Evolutionary conservation across 169 alveolate genomes (phyloP).

Genomic region (Plasmodium fragile): DNA sequence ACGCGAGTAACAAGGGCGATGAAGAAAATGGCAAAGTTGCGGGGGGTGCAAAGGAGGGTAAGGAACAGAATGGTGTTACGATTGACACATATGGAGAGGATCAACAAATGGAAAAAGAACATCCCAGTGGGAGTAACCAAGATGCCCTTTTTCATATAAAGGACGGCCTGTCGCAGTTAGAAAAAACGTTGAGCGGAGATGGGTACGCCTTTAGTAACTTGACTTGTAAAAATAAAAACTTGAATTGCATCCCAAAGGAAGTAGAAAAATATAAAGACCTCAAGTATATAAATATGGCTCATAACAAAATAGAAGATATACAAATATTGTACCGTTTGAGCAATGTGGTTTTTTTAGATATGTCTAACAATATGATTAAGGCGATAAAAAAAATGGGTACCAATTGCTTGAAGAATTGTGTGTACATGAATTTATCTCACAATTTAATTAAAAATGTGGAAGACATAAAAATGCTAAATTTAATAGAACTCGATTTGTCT

Average conservation of each 20-base stretch:
- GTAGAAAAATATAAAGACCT: conserved; percentile 29
- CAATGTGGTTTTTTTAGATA: conserved; percentile 32
- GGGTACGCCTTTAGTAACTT: conserved; percentile 62
- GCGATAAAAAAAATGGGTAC: conserved; percentile 3
- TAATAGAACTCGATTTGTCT: conserved; percentile 38
- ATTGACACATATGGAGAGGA: neutral
- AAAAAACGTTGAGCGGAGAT: conserved; percentile 43
- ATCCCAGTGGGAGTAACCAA: neutral
- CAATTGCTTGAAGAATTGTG: conserved; percentile 14
- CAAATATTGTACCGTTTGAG: conserved; percentile 2
- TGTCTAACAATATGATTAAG: conserved; percentile 34
- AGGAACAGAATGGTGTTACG: neutral
- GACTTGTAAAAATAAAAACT: conserved; percentile 31
- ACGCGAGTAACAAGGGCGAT: neutral
- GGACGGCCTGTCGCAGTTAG: conserved; percentile 35
- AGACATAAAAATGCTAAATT: conserved; percentile 16
- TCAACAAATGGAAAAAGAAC: neutral
- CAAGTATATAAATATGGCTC: conserved; percentile 63
- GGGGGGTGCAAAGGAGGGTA: neutral
- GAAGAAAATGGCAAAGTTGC: neutral
- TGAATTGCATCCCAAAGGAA: conserved; percentile 29
- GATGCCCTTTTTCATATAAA: conserved; percentile 15
- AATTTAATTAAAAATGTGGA: conserved; percentile 32
- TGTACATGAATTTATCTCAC: conserved; percentile 49
- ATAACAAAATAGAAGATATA: conserved; percentile 46